Evolutionary conservation across 441 rosid genomes (phyloP).

Genomic region (Gossypium trilobum): DNA sequence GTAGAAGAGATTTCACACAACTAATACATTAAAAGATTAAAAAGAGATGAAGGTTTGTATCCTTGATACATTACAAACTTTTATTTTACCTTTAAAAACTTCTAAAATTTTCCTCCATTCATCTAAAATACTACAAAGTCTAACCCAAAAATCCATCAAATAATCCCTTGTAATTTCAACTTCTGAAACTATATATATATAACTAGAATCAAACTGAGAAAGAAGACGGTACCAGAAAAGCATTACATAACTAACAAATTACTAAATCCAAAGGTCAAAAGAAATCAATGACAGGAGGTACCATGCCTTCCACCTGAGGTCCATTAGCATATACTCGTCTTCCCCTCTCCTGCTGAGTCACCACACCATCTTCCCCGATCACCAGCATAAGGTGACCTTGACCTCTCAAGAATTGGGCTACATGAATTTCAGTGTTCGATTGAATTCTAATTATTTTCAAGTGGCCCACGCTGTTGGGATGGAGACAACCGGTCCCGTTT

Average conservation of each 20-base stretch:
- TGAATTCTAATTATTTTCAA: constrained; percentile 5
- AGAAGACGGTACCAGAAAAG: background rate
- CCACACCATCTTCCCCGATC: background rate
- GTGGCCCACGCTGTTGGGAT: constrained; percentile 5
- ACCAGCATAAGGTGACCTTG: background rate
- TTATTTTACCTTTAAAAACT: background rate
- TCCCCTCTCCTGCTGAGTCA: background rate
- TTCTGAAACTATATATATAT: background rate
- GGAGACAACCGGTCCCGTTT: constrained; percentile 30
- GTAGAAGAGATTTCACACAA: background rate
- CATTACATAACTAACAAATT: background rate
- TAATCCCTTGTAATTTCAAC: background rate
- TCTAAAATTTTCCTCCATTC: background rate
- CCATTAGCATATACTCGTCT: background rate
- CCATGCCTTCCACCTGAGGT: constrained; percentile 32
- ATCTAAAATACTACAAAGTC: background rate
- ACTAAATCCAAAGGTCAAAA: no score
- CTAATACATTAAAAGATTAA: background rate
- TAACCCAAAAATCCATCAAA: background rate
- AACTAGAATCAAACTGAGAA: background rate
- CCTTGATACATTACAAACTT: background rate
- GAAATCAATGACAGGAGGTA: background rate
- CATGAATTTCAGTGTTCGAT: background rate
- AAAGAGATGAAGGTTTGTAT: background rate
- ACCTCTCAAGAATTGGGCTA: constrained; percentile 6